phyloP scores from a whole-genome alignment of 148 eudicot species.

The Vaccinium macrocarpon region DNA sequence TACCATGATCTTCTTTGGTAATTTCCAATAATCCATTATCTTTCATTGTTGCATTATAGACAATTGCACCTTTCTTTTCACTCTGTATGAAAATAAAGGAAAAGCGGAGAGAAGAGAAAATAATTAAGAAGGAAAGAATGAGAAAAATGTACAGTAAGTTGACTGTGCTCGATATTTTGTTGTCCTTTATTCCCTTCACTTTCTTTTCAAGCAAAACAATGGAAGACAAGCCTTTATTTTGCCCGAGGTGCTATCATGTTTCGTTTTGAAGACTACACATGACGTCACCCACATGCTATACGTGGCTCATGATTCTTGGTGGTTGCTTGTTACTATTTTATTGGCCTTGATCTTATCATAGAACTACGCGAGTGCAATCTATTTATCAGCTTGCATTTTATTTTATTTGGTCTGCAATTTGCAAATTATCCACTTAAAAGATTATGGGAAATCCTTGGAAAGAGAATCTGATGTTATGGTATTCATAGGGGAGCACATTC shows the following conservation, averaged over 20 bases:
- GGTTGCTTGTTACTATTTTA: conserved; percentile 43
- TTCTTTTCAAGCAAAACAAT: too few relatives aligned
- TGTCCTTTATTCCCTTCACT: too few relatives aligned
- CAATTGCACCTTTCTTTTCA: too few relatives aligned
- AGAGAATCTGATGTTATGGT: conserved; percentile 52
- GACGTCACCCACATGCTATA: conserved; percentile 50
- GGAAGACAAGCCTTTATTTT: too few relatives aligned
- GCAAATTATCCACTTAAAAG: conserved; percentile 89
- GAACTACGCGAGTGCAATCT: conserved; percentile 55
- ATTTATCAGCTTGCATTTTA: conserved; percentile 65
- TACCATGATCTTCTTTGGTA: too few relatives aligned
- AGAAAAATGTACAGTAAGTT: too few relatives aligned
- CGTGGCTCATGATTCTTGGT: conserved; percentile 55
- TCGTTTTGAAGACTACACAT: conserved; percentile 59
- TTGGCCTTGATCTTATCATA: conserved; percentile 55
- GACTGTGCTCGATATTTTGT: too few relatives aligned
- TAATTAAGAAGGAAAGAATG: too few relatives aligned
- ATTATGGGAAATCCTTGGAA: conserved; percentile 66
- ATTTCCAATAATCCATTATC: too few relatives aligned
- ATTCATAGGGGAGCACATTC: conserved; percentile 73
- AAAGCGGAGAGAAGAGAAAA: too few relatives aligned
- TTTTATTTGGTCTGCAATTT: conserved; percentile 82
- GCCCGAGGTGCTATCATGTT: conserved; percentile 43
- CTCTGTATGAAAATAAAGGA: too few relatives aligned
- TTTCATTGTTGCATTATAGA: too few relatives aligned